Evolutionary conservation across 495 filamentous ascomycete genomes (phyloP), one percentile per base, ranked within the genome.

Genomic region (Neurospora tetraspora): DNA sequence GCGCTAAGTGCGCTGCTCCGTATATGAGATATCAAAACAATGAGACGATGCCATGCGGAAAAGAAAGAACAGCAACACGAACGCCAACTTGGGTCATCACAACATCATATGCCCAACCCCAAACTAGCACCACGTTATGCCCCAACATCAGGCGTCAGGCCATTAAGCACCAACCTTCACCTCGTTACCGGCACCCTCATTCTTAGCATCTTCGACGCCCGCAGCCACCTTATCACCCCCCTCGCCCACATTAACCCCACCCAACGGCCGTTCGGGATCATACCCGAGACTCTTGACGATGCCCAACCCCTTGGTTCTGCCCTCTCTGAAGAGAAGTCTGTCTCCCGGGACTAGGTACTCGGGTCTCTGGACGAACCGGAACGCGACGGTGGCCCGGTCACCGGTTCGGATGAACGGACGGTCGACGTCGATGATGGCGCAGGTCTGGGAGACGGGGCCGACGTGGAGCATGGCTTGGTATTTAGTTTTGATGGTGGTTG

Each of bases 401-500:
- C 96, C 96, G 0, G 96, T 98, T 14, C 96, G 88, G 76, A 99
- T 97, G 76, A 94, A 96, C 27, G 92, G 91, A n/a, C 95, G 91
- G 78, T 99, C 96, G 72, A 99, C 96, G 77, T 98, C 96, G 76
- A 99, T 97, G 77, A 99, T 98, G 8, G 94, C 90, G 75, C 96
- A 98, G 0, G 96, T 99, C 82, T 99, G 96, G 71, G 91, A 93
- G 70, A 99, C 92, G 1, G 96, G 93, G 9, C 96, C 96, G 23
- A 99, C 96, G 77, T 99, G 96, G 27, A 99, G 87, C 96, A 99
- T 99, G 6, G 96, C 96, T 81, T 99, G 96, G 78, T 99, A 99
- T 77, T 94, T 94, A 7, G 93, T 94, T 80, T 96, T 96, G 81
- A 99, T 99, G 65, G 96, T 99, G n/a, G 96, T 99, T 1, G 96